phyloP scores from a whole-genome alignment of 805 yeast genomes.

The Brettanomyces sp. region DNA sequence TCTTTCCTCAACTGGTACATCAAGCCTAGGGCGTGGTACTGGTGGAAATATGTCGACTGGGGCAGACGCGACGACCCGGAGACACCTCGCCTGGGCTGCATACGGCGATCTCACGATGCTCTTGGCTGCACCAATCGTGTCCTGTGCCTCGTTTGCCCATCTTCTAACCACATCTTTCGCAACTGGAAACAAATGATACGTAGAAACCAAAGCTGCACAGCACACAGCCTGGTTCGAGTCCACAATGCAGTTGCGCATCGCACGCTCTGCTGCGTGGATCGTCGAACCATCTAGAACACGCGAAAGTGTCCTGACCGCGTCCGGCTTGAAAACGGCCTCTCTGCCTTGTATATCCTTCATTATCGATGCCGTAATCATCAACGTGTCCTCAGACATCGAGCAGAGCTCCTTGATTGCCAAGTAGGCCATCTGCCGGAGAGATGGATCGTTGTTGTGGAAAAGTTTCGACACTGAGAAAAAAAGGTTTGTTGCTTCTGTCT shows the following conservation, averaged over 20 bases:
- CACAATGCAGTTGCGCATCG: conserved; percentile 86
- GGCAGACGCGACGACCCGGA: conserved; percentile 43
- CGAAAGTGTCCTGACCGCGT: conserved; percentile 86
- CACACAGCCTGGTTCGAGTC: conserved; percentile 81
- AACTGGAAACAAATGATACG: conserved; percentile 82
- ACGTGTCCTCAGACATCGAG: conserved; percentile 75
- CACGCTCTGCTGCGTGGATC: conserved; percentile 86
- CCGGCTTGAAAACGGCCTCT: conserved; percentile 78
- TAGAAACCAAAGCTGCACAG: conserved; percentile 88
- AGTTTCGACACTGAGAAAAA: conserved; percentile 91
- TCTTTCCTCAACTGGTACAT: conserved; percentile 80
- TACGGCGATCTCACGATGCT: conserved; percentile 40
- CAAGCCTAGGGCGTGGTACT: conserved; percentile 92
- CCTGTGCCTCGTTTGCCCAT: conserved; percentile 91
- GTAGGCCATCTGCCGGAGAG: conserved; percentile 88
- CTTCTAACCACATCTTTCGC: conserved; percentile 89
- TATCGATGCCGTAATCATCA: conserved; percentile 96
- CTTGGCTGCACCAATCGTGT: conserved; percentile 65
- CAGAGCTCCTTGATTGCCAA: conserved; percentile 89
- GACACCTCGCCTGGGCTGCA: conserved; percentile 46
- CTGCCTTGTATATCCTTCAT: conserved; percentile 96
- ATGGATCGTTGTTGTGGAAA: conserved; percentile 83
- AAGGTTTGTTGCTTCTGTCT: conserved; percentile 81
- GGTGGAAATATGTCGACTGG: conserved; percentile 71
- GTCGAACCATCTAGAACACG: conserved; percentile 85